Evolutionary conservation across 1,139 yeast genomes (phyloP), one percentile per base, ranked within the genome.

Genomic region (Candida neerlandica): DNA sequence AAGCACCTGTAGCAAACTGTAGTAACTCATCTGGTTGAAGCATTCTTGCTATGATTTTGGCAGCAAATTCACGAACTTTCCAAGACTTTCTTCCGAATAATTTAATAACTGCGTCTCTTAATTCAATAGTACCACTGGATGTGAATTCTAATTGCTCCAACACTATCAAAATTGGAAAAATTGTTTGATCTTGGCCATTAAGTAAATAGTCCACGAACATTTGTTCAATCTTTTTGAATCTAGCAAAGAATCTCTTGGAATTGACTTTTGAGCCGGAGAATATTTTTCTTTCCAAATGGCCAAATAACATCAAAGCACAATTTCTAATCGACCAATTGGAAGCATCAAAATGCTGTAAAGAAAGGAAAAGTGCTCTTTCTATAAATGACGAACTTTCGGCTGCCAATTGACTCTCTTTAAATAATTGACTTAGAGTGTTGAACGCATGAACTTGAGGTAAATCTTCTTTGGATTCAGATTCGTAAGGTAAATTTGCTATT

Each of bases 361-460:
- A 75, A 21, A 89, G 65, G 21, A 75, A 75, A 37, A 92, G 69
- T 0, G 89, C 85, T 12, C 69, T 67, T 51, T 84, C 85, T 9
- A 87, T 75, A 60, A 75, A 84, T 1, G 66, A 64, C 0, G 77
- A 66, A n/a, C 87, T 78, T 1, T 73, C 67, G 2, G 71, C 73
- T 0, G 90, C 71, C 33, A 94, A 70, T 29, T 78, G 43, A 0
- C 94, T 75, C 55, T 92, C 97, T 34, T 78, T 78, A 57, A 91
- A 85, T 1, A 94, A 71, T 6, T 85, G 85, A 55, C 81, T 83
- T 51, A 94, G 80, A 61, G 96, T 87, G 62, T 94, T 94, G 63
- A 89, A 84, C 0, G 97, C 97, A 67, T 92, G 96, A 0, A 92
- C 97, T 63, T 92, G 98, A 0, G 98, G 94, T 23, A 89, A 72